Base-by-base conservation (phyloP, 139 green algal genomes). In the Dunaliella primolecta region DNA sequence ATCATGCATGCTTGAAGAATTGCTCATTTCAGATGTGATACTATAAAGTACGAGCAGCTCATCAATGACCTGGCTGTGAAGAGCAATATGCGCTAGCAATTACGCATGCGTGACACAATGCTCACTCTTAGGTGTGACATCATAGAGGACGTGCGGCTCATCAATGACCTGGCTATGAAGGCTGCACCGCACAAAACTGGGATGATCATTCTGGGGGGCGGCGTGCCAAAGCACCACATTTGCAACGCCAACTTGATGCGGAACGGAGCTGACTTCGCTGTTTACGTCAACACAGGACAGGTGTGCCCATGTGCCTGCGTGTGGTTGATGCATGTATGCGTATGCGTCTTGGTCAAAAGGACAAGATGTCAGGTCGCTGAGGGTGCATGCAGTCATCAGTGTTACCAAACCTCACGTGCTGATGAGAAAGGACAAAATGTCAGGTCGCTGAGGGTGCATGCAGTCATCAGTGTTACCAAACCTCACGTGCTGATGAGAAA, bases 201-300 rank as follows among this genome's bases (percentile, higher is more conserved):
- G 57, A 93, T 98, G 78, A 94, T 99, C 86, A 93, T 99, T 20
- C 90, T 99, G 27, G 97, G 97, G 0, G 97, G 97, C 84, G 96
- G 96, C 94, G 89, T 99, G 36, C 91, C 97, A 78, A 99, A 99
- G 92, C 97, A 99, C 88, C 97, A 99, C 91, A 97, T 99, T 80
- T 98, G 93, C 89, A 99, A 99, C 87, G 97, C 97, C 37, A 99
- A 99, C 89, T 87, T 99, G 11, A 99, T 99, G 96, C 93, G 94
- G 78, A 99, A 99, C 84, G 97, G 97, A 3, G 95, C 96, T 21
- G 97, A 99, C 90, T 99, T 96, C 91, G 94, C 94, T 1, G 95
- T 98, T 29, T 94, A 94, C 78, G 31, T 98, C 78, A 97, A 96
- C 88, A 98, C 96, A 27, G 95, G 95, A 1, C 96, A 91, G 78